Conservation (phyloP, 2,329 filamentous ascomycete species). For the Arthroderma sp. region DNA sequence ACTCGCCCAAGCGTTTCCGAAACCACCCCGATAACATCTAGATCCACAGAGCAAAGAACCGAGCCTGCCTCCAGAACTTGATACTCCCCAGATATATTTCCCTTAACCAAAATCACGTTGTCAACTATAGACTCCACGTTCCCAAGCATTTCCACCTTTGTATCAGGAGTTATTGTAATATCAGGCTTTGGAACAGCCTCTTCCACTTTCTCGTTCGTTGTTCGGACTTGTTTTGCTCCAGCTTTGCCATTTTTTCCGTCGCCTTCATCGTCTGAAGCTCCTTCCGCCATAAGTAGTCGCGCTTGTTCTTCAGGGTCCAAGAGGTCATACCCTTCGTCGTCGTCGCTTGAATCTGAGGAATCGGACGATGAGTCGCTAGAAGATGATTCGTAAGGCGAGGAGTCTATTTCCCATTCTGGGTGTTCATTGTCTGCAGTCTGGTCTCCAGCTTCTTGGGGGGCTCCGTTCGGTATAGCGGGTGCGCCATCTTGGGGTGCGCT, state of each 20-base stretch:
- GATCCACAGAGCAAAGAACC: conserved; percentile 63
- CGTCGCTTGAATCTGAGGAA: conserved; percentile 42
- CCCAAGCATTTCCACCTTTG: conserved; percentile 64
- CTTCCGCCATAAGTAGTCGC: conserved; percentile 70
- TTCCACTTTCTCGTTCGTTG: conserved; percentile 63
- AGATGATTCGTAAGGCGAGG: conserved; percentile 59
- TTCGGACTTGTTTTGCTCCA: conserved; percentile 47
- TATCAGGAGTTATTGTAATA: conserved; percentile 61
- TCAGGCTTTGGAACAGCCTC: conserved; percentile 59
- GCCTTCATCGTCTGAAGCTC: conserved; percentile 68
- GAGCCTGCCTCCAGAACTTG: conserved; percentile 76
- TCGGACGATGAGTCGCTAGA: conserved; percentile 47
- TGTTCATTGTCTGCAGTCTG: conserved; percentile 21
- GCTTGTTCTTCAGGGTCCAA: conserved; percentile 73
- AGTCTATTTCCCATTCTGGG: conserved; percentile 76
- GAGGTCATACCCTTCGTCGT: conserved; percentile 52
- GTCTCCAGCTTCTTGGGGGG: conserved; percentile 5
- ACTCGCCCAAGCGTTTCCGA: conserved; percentile 77
- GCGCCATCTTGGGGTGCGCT: conserved; percentile 1
- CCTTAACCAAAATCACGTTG: conserved; percentile 65
- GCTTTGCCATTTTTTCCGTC: conserved; percentile 44
- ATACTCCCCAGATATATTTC: conserved; percentile 64
- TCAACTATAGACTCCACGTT: conserved; percentile 64
- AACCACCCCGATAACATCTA: conserved; percentile 67
- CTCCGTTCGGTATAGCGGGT: conserved; percentile 1